Conservation (phyloP, 768 basidiomycete species). For the Tubosaeta sp. region DNA sequence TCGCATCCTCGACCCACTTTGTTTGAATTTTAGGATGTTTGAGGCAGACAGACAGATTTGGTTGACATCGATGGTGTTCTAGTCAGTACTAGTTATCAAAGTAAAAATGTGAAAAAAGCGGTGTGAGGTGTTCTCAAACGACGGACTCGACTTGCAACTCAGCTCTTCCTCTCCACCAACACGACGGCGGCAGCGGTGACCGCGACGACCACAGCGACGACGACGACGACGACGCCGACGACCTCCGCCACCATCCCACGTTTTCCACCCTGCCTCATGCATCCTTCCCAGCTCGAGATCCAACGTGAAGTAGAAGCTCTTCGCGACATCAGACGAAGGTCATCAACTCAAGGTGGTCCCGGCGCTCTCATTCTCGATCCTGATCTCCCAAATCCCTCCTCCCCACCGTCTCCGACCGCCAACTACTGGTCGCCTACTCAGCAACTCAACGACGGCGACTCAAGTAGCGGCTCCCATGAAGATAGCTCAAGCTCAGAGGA, state of each 20-base stretch:
- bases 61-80: conserved; percentile 17
- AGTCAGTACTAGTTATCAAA: conserved; percentile 7
- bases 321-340: conserved; percentile 79
- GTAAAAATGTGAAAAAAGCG: neutral
- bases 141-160: neutral
- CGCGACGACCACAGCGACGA: conserved; percentile 5
- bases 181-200: conserved; percentile 10
- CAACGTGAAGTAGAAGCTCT: conserved; percentile 83
- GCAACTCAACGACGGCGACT: conserved; percentile 42
- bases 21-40: conserved; percentile 2
- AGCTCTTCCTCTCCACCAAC: neutral
- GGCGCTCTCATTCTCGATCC: conserved; percentile 85
- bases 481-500: conserved; percentile 36
- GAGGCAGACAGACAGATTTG: conserved; percentile 18
- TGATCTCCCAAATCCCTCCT: conserved; percentile 77
- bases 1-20: neutral
- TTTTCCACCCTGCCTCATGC: conserved; percentile 37
- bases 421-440: conserved; percentile 46
- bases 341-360: conserved; percentile 66
- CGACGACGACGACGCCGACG: conserved; percentile 4
- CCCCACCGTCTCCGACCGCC: conserved; percentile 54
- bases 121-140: conserved; percentile 13
- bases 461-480: conserved; percentile 39
- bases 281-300: conserved; percentile 81
- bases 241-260: conserved; percentile 8